phyloP scores from a whole-genome alignment of 2,329 filamentous ascomycete species.

The Pseudogymnoascus sp. region DNA sequence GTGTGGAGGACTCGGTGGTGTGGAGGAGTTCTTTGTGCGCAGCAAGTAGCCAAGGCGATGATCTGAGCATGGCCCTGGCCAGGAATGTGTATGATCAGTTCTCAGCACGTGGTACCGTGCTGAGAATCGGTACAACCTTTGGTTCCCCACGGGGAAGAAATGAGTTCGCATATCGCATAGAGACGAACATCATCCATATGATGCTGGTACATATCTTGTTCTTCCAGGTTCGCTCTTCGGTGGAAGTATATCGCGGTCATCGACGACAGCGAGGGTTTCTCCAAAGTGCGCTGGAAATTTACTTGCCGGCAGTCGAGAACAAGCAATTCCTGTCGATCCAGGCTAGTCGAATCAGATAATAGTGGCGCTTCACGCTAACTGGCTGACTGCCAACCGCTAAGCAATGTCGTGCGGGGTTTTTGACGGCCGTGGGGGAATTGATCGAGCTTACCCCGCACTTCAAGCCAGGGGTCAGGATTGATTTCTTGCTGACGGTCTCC shows the following conservation, averaged over 20 bases:
- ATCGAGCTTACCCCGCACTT: conserved; percentile 1
- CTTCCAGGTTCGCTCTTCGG: background rate
- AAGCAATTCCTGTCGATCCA: background rate
- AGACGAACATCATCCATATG: background rate
- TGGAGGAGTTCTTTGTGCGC: background rate
- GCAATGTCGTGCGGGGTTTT: background rate
- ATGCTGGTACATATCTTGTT: background rate
- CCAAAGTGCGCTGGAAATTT: background rate
- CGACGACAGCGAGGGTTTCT: background rate
- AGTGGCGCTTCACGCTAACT: background rate
- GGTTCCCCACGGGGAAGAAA: background rate
- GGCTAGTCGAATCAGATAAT: background rate
- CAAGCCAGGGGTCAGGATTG: background rate
- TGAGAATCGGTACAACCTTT: background rate
- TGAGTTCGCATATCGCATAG: background rate
- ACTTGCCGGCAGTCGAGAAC: background rate
- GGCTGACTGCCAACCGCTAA: background rate
- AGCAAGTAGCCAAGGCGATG: background rate
- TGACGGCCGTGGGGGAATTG: background rate
- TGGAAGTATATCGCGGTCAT: background rate
- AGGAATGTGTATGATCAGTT: background rate
- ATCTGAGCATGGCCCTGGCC: background rate
- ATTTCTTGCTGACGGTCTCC: background rate
- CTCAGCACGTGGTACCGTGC: background rate
- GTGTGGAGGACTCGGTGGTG: background rate